Evolutionary conservation across 768 basidiomycete genomes (phyloP).

Genomic region (Lactarius tabidus): DNA sequence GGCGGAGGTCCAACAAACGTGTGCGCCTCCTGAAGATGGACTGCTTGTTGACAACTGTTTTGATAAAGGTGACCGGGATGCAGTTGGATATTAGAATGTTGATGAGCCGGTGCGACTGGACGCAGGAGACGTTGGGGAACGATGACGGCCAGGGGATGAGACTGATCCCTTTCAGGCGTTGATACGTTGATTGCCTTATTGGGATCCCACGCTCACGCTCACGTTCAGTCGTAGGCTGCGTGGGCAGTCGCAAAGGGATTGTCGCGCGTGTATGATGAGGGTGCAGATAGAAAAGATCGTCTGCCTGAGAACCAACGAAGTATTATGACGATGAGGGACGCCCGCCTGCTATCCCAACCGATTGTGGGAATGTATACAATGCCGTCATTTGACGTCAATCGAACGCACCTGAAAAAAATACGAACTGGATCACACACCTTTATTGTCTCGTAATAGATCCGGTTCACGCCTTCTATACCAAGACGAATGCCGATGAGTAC

Average conservation of each 20-base stretch:
- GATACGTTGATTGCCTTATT: slow-evolving; percentile 18
- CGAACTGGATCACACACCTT: too few relatives aligned
- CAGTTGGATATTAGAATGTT: slow-evolving; percentile 51
- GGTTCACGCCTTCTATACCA: too few relatives aligned
- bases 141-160: slow-evolving; percentile 27
- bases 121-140: slow-evolving; percentile 27
- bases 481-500: too few relatives aligned
- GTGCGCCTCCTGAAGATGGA: slow-evolving; percentile 32
- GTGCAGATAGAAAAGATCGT: slow-evolving; percentile 80
- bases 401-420: too few relatives aligned
- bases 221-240: slow-evolving; percentile 26
- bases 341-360: too few relatives aligned
- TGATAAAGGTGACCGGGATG: slow-evolving; percentile 63
- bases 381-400: too few relatives aligned
- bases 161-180: slow-evolving; percentile 18
- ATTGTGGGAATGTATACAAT: too few relatives aligned
- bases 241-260: slow-evolving; percentile 59
- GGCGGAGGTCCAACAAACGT: slow-evolving; percentile 33
- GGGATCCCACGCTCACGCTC: too few relatives aligned
- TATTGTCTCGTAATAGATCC: too few relatives aligned
- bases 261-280: slow-evolving; percentile 77
- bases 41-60: slow-evolving; percentile 53
- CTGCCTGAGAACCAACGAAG: too few relatives aligned
- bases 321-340: too few relatives aligned
- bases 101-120: slow-evolving; percentile 30